A percentile compares a stretch with the other conserved stretches of the same genome.
phyloP scores from a whole-genome alignment of 163 green algal species.

The Trebouxia gelatinosa region DNA sequence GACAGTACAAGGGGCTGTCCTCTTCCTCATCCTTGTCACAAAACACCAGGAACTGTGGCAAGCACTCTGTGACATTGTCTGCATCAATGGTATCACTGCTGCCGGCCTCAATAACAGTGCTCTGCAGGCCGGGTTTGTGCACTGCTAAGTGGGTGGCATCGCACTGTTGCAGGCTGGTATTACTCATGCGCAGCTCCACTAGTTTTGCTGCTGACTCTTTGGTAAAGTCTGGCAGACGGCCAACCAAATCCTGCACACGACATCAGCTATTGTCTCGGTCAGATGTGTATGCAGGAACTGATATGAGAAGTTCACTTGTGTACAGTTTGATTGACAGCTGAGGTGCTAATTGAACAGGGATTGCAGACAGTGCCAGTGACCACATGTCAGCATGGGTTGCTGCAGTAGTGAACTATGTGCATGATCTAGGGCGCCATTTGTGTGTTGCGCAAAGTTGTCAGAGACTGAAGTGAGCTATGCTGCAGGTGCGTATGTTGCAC shows the following conservation, averaged over 20 bases:
- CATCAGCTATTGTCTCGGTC: too few relatives aligned
- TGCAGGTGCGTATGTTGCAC: too few relatives aligned
- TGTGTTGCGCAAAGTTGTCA: too few relatives aligned
- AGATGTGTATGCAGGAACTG: too few relatives aligned
- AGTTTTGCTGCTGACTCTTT: neutral
- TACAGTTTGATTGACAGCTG: too few relatives aligned
- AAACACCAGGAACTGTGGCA: neutral
- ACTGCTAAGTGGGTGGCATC: neutral
- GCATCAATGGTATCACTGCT: neutral
- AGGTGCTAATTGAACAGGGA: too few relatives aligned
- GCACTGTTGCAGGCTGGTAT: neutral
- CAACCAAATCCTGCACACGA: neutral
- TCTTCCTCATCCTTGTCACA: neutral
- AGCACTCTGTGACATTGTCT: neutral
- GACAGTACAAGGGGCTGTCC: neutral
- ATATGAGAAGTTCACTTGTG: too few relatives aligned
- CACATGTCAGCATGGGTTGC: too few relatives aligned
- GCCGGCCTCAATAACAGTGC: neutral
- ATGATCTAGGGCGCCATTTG: too few relatives aligned
- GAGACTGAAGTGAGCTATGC: too few relatives aligned
- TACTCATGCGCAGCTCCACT: neutral
- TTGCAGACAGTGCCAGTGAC: too few relatives aligned
- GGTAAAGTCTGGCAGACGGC: neutral
- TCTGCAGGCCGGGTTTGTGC: neutral
- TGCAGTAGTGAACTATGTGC: too few relatives aligned